Conservation (phyloP, 345 rosid species). For the Linum tenue region DNA sequence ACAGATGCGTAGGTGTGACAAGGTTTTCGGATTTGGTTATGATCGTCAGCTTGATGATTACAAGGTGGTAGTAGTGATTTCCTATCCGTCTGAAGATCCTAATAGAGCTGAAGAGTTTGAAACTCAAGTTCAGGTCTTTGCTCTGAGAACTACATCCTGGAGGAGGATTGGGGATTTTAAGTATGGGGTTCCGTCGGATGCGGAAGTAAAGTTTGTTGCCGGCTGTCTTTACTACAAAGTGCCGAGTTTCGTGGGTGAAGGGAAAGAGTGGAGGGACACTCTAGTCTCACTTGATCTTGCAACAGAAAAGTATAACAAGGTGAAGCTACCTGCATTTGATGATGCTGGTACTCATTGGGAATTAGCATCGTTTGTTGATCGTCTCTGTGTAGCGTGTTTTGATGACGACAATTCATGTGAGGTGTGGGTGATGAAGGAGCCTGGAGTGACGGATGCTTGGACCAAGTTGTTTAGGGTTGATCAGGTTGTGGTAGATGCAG, state of each 20-base stretch:
- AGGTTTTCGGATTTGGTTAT: constrained; percentile 15
- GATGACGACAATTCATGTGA: background rate
- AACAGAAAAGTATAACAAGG: constrained; percentile 3
- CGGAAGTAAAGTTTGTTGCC: constrained; percentile 2
- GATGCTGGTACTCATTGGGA: background rate
- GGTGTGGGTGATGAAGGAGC: too few relatives aligned
- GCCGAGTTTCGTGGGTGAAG: background rate
- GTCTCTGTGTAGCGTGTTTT: constrained; percentile 7
- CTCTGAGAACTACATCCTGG: background rate
- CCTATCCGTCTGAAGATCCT: background rate
- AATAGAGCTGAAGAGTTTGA: background rate
- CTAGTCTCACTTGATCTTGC: constrained; percentile 13
- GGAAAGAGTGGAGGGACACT: background rate
- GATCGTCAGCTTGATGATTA: constrained; percentile 11
- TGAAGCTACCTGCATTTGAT: constrained; percentile 9
- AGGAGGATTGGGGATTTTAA: constrained; percentile 3
- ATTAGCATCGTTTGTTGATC: constrained; percentile 5
- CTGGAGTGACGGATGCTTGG: too few relatives aligned
- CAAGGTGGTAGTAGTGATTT: constrained; percentile 8
- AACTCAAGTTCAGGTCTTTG: constrained; percentile 5
- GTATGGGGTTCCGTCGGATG: constrained; percentile 10
- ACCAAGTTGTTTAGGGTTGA: too few relatives aligned
- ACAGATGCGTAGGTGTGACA: background rate
- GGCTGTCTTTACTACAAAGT: constrained; percentile 7
- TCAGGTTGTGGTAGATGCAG: too few relatives aligned